Percentiles rank a stretch among this genome's conserved stretches.
phyloP scores from a whole-genome alignment of 768 basidiomycete genomes.

The Goffeauzyma gilvescens region DNA sequence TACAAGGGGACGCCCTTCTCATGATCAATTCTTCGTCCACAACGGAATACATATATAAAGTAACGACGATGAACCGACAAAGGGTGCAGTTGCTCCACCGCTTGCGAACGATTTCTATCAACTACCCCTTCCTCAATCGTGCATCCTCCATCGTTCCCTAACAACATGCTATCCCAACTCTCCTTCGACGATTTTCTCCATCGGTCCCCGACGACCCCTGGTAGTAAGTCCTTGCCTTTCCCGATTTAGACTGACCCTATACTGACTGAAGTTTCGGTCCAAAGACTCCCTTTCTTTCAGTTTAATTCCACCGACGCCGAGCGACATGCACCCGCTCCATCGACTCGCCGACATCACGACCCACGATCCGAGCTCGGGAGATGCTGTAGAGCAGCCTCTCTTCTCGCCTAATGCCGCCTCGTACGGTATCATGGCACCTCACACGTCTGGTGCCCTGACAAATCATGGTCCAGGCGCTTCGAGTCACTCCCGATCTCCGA shows the following conservation, averaged over 20 bases:
- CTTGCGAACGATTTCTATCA: neutral
- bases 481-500: neutral
- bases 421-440: constrained; percentile 1
- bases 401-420: neutral
- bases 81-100: neutral
- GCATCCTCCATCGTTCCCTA: neutral
- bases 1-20: too few relatives aligned
- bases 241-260: neutral
- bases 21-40: too few relatives aligned
- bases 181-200: constrained; percentile 7
- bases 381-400: neutral
- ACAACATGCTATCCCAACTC: too few relatives aligned
- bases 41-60: neutral
- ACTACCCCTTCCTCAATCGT: neutral
- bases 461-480: neutral
- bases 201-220: neutral
- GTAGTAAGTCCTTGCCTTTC: neutral
- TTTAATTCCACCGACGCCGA: constrained; percentile 10
- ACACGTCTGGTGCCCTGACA: neutral
- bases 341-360: neutral
- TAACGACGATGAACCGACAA: neutral
- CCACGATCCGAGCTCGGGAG: neutral
- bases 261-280: too few relatives aligned
- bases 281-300: constrained; percentile 7
- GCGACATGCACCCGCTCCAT: neutral